Evolutionary conservation across 1,284 basidiomycete species (phyloP), one percentile per base, ranked within the genome.

Genomic region (Cutaneotrichosporon cavernicola): DNA sequence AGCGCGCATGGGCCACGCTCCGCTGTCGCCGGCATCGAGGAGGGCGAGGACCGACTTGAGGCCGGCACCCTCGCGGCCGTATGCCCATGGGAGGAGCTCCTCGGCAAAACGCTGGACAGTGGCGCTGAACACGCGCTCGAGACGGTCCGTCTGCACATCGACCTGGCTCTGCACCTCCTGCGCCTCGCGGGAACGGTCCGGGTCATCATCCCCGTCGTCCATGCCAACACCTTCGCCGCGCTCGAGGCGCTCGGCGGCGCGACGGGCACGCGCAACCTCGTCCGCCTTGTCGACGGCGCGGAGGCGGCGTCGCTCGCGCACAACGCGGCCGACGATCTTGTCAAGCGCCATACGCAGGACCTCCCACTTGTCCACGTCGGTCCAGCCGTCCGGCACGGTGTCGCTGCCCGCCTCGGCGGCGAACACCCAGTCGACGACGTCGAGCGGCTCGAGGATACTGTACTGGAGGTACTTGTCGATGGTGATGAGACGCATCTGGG

Each of bases 401-500:
- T 71, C 85, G 65, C 81, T 69, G 71, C 75, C 66, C 18, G 70
- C 70, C 5, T 62, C 67, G 51, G 70, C 63, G 55, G 81, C 77
- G 77, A 99, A 98, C 18, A 90, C 86, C 88, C 92, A 97, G 5
- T 82, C 83, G 60, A 97, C 88, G 18, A 98, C 90, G 74, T 99
- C 95, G 16, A 89, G 87, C 0, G 95, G 92, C 74, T 98, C 94
- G 34, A 99, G 89, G 63, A 99, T 91, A 74, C 97, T 91, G 80
- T 99, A 99, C 80, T 99, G 96, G 86, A 99, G 90, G 67, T 98
- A 83, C 82, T 99, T 99, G 84, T 98, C 97, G 68, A 96, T 88
- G 6, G 97, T 94, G 73, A 99, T 92, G 22, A 85, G 84, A 49
- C 94, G 84, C 87, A 94, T 91, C 73, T 96, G 91, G 32, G 84